Base-by-base conservation (phyloP, 768 basidiomycete genomes). In the Lanmaoa pseudosensibilis region DNA sequence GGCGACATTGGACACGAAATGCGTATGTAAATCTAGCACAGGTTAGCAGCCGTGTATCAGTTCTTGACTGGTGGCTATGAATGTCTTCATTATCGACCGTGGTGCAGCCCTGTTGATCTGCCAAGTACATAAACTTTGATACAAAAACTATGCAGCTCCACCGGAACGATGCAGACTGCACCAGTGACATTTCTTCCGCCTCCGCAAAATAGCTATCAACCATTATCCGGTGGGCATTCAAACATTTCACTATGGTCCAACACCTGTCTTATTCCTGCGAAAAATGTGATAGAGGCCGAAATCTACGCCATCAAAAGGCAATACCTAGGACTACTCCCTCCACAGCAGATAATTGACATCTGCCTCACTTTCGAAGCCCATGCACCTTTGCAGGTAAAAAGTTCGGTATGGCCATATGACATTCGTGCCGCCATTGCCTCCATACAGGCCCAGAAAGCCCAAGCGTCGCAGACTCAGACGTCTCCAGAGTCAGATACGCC, bases 291-390 rank as follows among this genome's bases (percentile, higher is more conserved):
- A 72, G 82, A 84, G 36, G 67, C 65, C 33, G 77, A 77, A 60
- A 68, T 68, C 66, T 79, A 84, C 69, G 78, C 83, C 49, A 82
- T 87, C 73, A 90, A 90, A 69, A 81, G 83, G 60, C 80, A 82
- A 58, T 92, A 92, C 74, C 77, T 92, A 41, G 77, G 79, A 23
- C 78, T 89, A 21, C 78, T 92, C 9, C 80, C 84, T 23, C 82
- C 80, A 21, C 78, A 81, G 44, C 87, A 91, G 73, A 80, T 92
- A 66, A 88, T 92, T 66, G 90, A 90, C 62, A 83, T 92, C 64
- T 91, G 87, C 68, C 77, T 92, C 57, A 78, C 80, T 37, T 85
- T 88, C 64, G 87, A 91, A 63, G 68, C 83, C 10, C 80, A 90
- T 75, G 83, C 85, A 15, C 84, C 88, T 13, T 74, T 79, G 38